Conservation (phyloP, 164 flowering plant species). For the Nelumbo lutea region DNA sequence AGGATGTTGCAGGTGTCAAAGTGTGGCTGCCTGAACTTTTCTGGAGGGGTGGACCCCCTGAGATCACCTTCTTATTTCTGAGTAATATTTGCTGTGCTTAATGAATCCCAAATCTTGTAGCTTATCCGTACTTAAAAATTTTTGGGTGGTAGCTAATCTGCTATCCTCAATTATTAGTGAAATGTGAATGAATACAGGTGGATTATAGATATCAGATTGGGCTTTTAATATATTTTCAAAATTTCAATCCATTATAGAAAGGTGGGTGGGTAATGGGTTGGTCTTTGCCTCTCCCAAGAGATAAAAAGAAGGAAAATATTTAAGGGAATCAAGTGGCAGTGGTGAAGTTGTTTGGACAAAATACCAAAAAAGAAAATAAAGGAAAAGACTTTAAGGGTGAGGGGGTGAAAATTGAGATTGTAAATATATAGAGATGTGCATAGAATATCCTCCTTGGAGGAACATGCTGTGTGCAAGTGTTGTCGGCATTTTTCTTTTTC, state of each 20-base stretch:
- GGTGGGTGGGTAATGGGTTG: too few species aligned
- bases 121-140: background rate
- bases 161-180: background rate
- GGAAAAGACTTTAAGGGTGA: background rate
- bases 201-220: background rate
- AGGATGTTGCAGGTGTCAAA: background rate
- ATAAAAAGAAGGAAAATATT: background rate
- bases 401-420: too few species aligned
- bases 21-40: background rate
- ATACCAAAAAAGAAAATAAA: background rate
- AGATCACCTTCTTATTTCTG: background rate
- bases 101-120: background rate
- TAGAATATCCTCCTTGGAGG: constrained; percentile 9
- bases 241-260: background rate
- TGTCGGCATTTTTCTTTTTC: constrained; percentile 25
- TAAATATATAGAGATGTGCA: constrained; percentile 12
- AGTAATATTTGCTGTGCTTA: background rate
- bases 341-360: background rate
- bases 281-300: background rate
- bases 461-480: constrained; percentile 22
- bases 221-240: constrained; percentile 9
- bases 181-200: background rate
- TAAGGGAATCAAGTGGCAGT: background rate
- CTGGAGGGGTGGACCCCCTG: background rate
- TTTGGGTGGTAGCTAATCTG: background rate